Conservation (phyloP, 2,329 filamentous ascomycete species). For the Monosporascus sp. region DNA sequence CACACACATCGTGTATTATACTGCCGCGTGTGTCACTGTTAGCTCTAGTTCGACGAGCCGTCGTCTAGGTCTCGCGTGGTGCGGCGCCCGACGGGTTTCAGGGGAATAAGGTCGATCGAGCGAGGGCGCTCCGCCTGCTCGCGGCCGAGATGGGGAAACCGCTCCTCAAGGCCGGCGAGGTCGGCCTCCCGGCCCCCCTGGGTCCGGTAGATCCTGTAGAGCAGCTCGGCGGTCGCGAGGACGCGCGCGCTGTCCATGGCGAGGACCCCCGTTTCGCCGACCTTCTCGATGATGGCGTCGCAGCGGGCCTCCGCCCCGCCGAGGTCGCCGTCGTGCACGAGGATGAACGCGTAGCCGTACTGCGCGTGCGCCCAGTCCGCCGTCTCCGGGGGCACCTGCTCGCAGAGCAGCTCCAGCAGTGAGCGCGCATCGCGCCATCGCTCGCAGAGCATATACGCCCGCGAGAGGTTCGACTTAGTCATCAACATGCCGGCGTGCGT, state of each 20-base stretch:
- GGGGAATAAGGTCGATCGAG: too few species aligned
- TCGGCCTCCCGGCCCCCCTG: not conserved
- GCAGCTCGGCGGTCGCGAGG: conserved; percentile 3
- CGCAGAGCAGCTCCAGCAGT: conserved; percentile 2
- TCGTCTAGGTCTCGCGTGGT: too few species aligned
- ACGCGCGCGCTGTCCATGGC: conserved; percentile 4
- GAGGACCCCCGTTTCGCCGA: conserved; percentile 1
- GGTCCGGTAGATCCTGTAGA: conserved; percentile 7
- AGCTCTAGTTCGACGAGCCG: too few species aligned
- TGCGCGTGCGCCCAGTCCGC: conserved; percentile 11
- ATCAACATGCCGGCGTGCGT: conserved; percentile 8
- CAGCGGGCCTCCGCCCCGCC: conserved; percentile 7
- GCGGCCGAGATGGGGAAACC: not conserved
- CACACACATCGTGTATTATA: too few species aligned
- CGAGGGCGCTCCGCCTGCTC: not conserved
- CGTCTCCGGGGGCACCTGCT: conserved; percentile 6
- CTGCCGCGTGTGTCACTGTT: too few species aligned
- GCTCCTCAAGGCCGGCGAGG: not conserved
- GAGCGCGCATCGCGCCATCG: conserved; percentile 4
- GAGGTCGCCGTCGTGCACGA: conserved; percentile 8
- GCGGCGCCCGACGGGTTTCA: too few species aligned
- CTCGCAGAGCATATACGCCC: conserved; percentile 4
- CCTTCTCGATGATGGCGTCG: conserved; percentile 3
- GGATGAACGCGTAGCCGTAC: conserved; percentile 11
- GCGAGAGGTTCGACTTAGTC: conserved; percentile 8